These are phyloP conservation scores for Trichoderma hamatum DNA, from an alignment of 2,329 filamentous ascomycete species.

Conservation along the genomic window DNA sequence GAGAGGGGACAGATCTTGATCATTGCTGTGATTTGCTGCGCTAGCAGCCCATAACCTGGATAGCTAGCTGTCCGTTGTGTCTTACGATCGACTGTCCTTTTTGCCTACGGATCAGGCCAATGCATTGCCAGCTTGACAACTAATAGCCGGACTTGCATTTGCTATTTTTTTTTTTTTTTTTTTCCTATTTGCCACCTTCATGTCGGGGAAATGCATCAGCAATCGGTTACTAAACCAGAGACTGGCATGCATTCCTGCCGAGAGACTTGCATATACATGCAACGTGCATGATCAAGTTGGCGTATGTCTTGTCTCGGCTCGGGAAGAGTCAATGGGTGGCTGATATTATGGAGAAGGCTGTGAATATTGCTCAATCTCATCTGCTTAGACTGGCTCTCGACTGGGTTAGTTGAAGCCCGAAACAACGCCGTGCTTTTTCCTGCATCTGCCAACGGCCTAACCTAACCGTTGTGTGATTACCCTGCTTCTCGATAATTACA, in stretches of 20 bases:
- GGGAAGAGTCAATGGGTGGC: not conserved
- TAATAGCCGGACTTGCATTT: not conserved
- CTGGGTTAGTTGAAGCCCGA: not conserved
- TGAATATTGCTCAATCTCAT: not conserved
- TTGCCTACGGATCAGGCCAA: not conserved
- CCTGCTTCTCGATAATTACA: not conserved
- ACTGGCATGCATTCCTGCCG: conserved; percentile 7
- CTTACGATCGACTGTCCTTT: not conserved
- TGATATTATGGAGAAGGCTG: not conserved
- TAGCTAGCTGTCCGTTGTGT: conserved; percentile 13
- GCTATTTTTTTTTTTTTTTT: not conserved
- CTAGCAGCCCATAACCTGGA: not conserved
- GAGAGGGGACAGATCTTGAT: conserved; percentile 1
- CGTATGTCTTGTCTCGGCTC: not conserved
- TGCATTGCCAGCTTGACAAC: not conserved
- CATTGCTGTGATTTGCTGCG: not conserved
- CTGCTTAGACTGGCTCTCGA: not conserved
- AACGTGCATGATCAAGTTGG: conserved; percentile 15
- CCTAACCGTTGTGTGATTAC: not conserved
- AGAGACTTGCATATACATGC: conserved; percentile 15
- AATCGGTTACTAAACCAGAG: not conserved
- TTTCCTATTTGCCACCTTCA: conserved; percentile 1
- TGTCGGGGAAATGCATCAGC: not conserved
- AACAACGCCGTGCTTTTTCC: conserved; percentile 4
- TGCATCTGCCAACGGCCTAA: conserved; percentile 3